Conservation (phyloP, 805 yeast species). For the Lipomyces oligophaga region DNA sequence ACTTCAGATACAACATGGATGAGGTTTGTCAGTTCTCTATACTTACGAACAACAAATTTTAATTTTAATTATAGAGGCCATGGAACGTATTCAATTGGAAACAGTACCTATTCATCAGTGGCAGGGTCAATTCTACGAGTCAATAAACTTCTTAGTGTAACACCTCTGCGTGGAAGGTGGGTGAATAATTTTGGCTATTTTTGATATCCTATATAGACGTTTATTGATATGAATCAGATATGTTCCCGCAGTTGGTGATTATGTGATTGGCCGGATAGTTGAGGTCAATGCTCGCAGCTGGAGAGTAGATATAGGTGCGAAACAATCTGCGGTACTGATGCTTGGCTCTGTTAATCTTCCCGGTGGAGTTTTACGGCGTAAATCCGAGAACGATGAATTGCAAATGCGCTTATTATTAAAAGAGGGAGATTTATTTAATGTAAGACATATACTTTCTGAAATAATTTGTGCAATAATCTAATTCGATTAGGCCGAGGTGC, state of each 20-base stretch:
- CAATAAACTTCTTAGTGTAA: constrained; percentile 78
- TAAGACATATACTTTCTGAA: neutral
- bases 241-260: constrained; percentile 94
- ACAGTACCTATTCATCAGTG: constrained; percentile 49
- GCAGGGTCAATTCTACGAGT: constrained; percentile 88
- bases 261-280: constrained; percentile 85
- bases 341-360: constrained; percentile 95
- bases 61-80: constrained; percentile 8
- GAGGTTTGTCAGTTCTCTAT: constrained; percentile 39
- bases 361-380: constrained; percentile 92
- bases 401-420: constrained; percentile 92
- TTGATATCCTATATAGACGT: too few species aligned
- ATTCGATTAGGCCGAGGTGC: constrained; percentile 64
- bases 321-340: constrained; percentile 86
- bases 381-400: constrained; percentile 90
- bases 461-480: neutral
- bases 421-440: constrained; percentile 93
- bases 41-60: neutral
- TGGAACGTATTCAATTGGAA: constrained; percentile 8
- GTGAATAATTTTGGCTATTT: constrained; percentile 9
- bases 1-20: constrained; percentile 96
- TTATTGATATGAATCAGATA: constrained; percentile 7
- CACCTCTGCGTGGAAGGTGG: constrained; percentile 84
- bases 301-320: constrained; percentile 96
- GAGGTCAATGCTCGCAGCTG: constrained; percentile 93